phyloP scores from a whole-genome alignment of 2,329 filamentous ascomycete species.

The Plectosphaerella sp. region DNA sequence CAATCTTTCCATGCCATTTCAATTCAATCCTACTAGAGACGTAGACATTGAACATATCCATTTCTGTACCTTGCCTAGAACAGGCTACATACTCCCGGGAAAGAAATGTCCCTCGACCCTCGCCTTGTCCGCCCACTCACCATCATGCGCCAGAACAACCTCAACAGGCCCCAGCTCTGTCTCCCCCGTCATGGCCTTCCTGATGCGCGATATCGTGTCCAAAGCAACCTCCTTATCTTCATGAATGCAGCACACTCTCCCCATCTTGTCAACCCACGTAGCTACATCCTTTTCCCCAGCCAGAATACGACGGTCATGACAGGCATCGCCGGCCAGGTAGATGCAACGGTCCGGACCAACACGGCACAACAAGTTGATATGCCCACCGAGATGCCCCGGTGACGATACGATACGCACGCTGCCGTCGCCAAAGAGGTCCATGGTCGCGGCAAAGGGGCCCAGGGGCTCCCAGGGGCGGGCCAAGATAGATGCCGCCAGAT shows the following conservation, averaged over 20 bases:
- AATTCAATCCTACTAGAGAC: too few species aligned
- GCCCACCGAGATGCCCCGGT: background rate
- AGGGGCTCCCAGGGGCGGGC: background rate
- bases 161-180: background rate
- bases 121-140: background rate
- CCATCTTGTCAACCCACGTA: background rate
- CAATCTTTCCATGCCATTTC: too few species aligned
- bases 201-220: background rate
- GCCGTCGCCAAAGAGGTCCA: background rate
- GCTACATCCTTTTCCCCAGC: background rate
- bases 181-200: background rate
- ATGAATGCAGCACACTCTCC: slow-evolving; percentile 2
- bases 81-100: background rate
- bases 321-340: slow-evolving; percentile 1
- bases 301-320: slow-evolving; percentile 2
- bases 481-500: too few species aligned
- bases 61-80: too few species aligned
- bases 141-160: background rate
- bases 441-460: background rate
- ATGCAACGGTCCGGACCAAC: background rate
- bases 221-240: background rate
- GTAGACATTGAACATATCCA: too few species aligned
- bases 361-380: background rate
- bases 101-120: background rate
- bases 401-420: background rate